Percentiles rank a stretch among this genome's conserved stretches.
phyloP scores from a whole-genome alignment of 257 asterid species.

The Nicotiana attenuata region DNA sequence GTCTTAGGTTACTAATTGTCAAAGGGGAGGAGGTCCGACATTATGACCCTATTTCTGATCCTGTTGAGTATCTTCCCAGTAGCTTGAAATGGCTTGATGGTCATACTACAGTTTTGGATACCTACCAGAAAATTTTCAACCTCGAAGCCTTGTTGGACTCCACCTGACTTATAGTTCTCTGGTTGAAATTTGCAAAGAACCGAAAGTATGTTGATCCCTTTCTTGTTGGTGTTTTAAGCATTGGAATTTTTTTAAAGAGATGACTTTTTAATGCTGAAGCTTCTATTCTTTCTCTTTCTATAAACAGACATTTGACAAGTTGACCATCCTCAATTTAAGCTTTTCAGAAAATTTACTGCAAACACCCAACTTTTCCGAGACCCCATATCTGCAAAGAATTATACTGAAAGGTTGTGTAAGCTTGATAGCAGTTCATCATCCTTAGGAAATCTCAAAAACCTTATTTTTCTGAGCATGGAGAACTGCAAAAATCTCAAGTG shows the following conservation, averaged over 20 bases:
- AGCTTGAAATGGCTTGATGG: slow-evolving; percentile 9
- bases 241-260: not conserved
- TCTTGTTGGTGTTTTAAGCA: not conserved
- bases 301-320: not conserved
- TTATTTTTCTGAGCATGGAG: not conserved
- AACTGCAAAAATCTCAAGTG: not conserved
- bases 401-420: not conserved
- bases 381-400: not conserved
- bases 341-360: not conserved
- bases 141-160: slow-evolving; percentile 7
- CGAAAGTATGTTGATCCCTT: slow-evolving; percentile 1
- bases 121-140: slow-evolving; percentile 1
- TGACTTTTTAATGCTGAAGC: not conserved
- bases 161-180: slow-evolving; percentile 1
- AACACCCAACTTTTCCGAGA: not conserved
- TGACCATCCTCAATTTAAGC: not conserved
- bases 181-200: slow-evolving; percentile 1
- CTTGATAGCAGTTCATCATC: slow-evolving; percentile 12
- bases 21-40: not conserved
- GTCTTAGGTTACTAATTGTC: not conserved
- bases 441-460: slow-evolving; percentile 5
- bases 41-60: not conserved
- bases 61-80: not conserved
- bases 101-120: not conserved
- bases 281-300: not conserved